These are phyloP conservation scores for Aspergillus brasiliensis DNA, from an alignment of 2,329 filamentous ascomycete species.

Conservation along the genomic window DNA sequence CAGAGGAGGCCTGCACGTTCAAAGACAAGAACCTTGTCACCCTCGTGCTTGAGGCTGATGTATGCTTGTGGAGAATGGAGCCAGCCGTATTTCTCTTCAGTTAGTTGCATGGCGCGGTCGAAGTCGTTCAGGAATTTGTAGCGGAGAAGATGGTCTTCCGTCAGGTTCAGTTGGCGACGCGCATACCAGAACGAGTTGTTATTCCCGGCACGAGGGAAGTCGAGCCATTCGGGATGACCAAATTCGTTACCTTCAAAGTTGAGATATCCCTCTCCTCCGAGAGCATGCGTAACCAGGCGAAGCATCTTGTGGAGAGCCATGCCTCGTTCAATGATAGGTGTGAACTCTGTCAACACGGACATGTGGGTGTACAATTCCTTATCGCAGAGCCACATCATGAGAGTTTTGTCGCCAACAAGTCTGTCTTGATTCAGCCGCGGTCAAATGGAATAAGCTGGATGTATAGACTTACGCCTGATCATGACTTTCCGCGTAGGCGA, in stretches of 20 bases:
- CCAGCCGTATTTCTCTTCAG: slow-evolving; percentile 90
- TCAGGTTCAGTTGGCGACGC: slow-evolving; percentile 87
- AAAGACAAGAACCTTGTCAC: slow-evolving; percentile 93
- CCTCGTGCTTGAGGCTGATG: slow-evolving; percentile 89
- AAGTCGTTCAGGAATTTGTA: slow-evolving; percentile 94
- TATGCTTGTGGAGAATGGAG: slow-evolving; percentile 82
- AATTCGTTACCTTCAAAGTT: slow-evolving; percentile 99
- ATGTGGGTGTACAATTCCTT: slow-evolving; percentile 98
- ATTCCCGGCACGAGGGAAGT: slow-evolving; percentile 94
- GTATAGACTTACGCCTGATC: slow-evolving; percentile 80
- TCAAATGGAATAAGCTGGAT: not conserved
- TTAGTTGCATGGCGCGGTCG: slow-evolving; percentile 85
- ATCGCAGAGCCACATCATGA: slow-evolving; percentile 98
- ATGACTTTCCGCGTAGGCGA: slow-evolving; percentile 95
- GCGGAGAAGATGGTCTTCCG: slow-evolving; percentile 80
- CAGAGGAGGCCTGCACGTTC: slow-evolving; percentile 88
- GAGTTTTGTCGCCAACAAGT: slow-evolving; percentile 91
- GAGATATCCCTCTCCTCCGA: slow-evolving; percentile 94
- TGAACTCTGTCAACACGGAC: slow-evolving; percentile 82
- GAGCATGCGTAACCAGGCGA: slow-evolving; percentile 82
- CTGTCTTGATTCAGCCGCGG: slow-evolving; percentile 48
- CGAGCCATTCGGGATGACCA: slow-evolving; percentile 97
- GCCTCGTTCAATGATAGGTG: slow-evolving; percentile 83
- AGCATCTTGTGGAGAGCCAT: slow-evolving; percentile 98
- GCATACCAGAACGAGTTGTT: slow-evolving; percentile 93